Percentiles rank a stretch among this genome's conserved stretches.
These are phyloP conservation scores for Entomortierella lignicola DNA, from an alignment of 192 early-diverging fungal species.

Conservation along the genomic window DNA sequence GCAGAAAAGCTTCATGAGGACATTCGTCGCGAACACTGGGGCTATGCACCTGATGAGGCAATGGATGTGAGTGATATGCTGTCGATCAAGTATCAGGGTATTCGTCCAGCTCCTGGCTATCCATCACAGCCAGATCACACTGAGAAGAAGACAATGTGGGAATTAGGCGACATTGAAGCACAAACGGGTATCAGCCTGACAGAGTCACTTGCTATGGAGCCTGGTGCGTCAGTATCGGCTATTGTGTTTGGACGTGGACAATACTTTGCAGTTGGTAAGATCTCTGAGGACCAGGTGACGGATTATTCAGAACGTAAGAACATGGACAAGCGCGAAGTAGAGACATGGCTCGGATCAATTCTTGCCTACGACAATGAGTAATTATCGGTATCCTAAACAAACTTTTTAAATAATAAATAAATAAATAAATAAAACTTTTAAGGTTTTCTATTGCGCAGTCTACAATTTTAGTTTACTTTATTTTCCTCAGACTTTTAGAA, in stretches of 20 bases:
- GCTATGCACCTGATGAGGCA: slow-evolving; percentile 84
- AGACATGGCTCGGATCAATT: slow-evolving; percentile 55
- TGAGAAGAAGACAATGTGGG: slow-evolving; percentile 95
- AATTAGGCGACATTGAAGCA: slow-evolving; percentile 81
- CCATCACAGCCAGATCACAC: slow-evolving; percentile 96
- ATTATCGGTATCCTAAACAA: neutral
- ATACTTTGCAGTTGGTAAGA: slow-evolving; percentile 97
- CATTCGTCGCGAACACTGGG: slow-evolving; percentile 90
- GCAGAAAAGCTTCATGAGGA: slow-evolving; percentile 92
- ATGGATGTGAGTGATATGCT: slow-evolving; percentile 85
- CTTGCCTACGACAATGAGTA: slow-evolving; percentile 54
- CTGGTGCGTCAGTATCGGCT: slow-evolving; percentile 89
- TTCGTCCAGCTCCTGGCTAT: slow-evolving; percentile 95
- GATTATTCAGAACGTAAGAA: slow-evolving; percentile 50
- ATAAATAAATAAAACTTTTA: neutral
- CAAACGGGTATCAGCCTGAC: slow-evolving; percentile 89
- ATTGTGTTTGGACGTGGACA: slow-evolving; percentile 62
- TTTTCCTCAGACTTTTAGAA: too few relatives aligned
- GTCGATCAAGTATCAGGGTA: slow-evolving; percentile 94
- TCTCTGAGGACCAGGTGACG: slow-evolving; percentile 89
- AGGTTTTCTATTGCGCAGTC: too few relatives aligned
- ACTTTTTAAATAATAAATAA: neutral
- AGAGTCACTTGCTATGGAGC: slow-evolving; percentile 94
- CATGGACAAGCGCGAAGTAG: slow-evolving; percentile 50
- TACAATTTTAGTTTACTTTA: too few relatives aligned